Evolutionary conservation across 2,329 filamentous ascomycete genomes (phyloP).

Genomic region (Phoma sp.): DNA sequence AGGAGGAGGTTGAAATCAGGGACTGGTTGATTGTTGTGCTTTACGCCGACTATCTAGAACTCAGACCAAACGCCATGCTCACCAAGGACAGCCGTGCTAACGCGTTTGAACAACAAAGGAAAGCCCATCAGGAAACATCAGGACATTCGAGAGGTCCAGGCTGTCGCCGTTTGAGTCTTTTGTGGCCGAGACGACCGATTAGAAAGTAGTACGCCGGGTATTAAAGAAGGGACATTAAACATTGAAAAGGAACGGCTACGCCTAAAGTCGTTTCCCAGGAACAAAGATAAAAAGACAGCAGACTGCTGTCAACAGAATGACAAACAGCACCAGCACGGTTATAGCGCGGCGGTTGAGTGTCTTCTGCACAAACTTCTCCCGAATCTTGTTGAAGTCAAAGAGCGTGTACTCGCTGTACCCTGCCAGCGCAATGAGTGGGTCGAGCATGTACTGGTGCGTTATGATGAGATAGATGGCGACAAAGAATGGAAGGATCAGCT

Average conservation of each 20-base stretch:
- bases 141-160: not conserved
- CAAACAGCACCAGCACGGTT: constrained; percentile 78
- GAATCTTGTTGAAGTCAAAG: constrained; percentile 85
- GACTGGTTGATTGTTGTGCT: not conserved
- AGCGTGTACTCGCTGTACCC: constrained; percentile 96
- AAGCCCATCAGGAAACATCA: not conserved
- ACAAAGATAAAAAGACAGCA: constrained; percentile 94
- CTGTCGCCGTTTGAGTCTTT: constrained; percentile 5
- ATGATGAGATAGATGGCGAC: constrained; percentile 75
- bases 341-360: constrained; percentile 82
- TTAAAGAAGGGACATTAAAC: constrained; percentile 28
- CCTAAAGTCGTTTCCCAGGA: constrained; percentile 78
- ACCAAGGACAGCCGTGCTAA: not conserved
- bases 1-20: not conserved
- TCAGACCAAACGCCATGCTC: constrained; percentile 12
- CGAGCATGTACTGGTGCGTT: constrained; percentile 94
- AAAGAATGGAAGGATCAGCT: constrained; percentile 88
- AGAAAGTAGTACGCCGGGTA: constrained; percentile 22
- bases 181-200: constrained; percentile 3
- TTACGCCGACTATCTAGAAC: constrained; percentile 9
- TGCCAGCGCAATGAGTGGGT: constrained; percentile 86
- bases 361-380: constrained; percentile 88
- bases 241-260: constrained; percentile 11
- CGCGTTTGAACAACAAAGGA: constrained; percentile 17
- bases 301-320: constrained; percentile 78